Evolutionary conservation across 164 flowering plant genomes (phyloP), one percentile per base, ranked within the genome.

Genomic region (Magnolia kwangsiensis): DNA sequence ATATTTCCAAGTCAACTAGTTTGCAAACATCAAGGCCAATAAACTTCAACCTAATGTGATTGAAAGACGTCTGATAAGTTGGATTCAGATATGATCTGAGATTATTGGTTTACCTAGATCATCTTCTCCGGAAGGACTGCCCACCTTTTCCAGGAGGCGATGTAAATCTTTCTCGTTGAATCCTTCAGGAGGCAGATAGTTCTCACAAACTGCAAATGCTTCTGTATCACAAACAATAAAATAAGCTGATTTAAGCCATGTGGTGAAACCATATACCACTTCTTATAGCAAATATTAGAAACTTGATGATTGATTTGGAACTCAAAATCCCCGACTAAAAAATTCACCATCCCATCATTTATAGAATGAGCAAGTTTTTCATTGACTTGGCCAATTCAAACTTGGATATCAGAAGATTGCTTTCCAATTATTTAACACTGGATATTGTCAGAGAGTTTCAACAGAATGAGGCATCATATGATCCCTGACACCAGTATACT

Each of bases 131-230:
- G 92, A 88, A 20, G 99, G 99, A 78, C 90, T 91, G 75, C 99
- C 98, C 50, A 94, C 94, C 82, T 88, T 87, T 83, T 92, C 95
- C 68, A 96, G 83, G 71, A 96, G 97, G 73, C 84, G 90, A 85
- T 92, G 85, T 82, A 96, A 81, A 82, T 92, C 98, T 81, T 87
- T 91, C 74, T 89, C 92, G 76, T 87, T 87, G 80, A 96, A 96
- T 72, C 98, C 98, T 81, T 90, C 93, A 3, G 99, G 98, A 73
- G 98, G 96, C 27, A 97, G 90, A 83, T 94, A 96, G 77, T 94
- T 90, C 80, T 96, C 99, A 83, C 99, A 94, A 74, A 96, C 96
- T 13, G 91, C 98, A 87, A 96, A 94, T 78, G 99, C 99, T 91
- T 96, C 99, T 96, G 92, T 37, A 86, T 59, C 7, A 74, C 58